Conservation (phyloP, 371 early-diverging fungal species). For the Mortierella sp. region DNA sequence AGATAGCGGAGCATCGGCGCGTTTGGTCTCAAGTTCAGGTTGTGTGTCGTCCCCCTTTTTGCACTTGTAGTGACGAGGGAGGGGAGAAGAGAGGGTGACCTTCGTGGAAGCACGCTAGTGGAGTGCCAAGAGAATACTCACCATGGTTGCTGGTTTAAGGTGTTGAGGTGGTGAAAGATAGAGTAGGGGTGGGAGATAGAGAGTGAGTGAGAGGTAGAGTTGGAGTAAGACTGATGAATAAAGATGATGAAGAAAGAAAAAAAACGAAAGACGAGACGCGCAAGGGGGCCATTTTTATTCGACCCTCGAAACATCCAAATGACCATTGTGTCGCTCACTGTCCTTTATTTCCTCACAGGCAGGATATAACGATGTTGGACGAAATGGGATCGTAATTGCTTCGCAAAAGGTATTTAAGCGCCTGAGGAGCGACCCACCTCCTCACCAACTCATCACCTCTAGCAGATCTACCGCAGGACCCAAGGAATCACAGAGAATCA, state of each 20-base stretch:
- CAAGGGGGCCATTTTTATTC: not conserved
- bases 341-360: too few species aligned
- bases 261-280: constrained; percentile 3
- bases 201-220: not conserved
- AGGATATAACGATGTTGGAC: too few species aligned
- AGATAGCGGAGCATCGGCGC: too few species aligned
- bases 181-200: not conserved
- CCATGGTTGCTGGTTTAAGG: constrained; percentile 15
- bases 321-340: too few species aligned
- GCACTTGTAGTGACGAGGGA: not conserved
- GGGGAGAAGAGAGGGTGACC: constrained; percentile 13
- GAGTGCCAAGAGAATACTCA: constrained; percentile 1
- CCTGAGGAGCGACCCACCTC: too few species aligned
- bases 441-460: not conserved
- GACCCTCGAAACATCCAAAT: too few species aligned
- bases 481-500: not conserved
- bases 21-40: too few species aligned
- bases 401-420: too few species aligned
- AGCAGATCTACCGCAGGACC: not conserved
- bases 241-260: not conserved
- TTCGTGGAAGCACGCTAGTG: not conserved
- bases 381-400: too few species aligned
- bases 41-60: not conserved
- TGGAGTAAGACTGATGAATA: not conserved
- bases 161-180: not conserved